These are phyloP conservation scores for Colletotrichum gigasporum DNA, from an alignment of 2,329 filamentous ascomycete species.

Conservation along the genomic window DNA sequence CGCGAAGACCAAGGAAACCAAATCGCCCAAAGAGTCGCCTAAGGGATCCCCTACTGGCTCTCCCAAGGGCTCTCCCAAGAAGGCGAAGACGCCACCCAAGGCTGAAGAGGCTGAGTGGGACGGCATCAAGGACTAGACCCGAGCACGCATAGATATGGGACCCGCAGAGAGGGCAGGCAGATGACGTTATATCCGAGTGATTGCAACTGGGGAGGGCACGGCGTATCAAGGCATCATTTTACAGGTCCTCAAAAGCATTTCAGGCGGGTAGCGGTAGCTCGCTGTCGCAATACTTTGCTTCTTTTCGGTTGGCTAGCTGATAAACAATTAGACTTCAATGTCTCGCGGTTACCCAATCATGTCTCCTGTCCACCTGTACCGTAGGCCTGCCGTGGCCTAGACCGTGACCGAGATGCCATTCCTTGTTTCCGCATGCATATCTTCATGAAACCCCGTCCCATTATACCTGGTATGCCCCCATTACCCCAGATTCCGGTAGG, in stretches of 20 bases:
- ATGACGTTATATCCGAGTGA: neutral
- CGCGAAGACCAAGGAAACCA: conserved; percentile 7
- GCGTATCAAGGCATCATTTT: conserved; percentile 23
- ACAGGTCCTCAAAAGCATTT: conserved; percentile 15
- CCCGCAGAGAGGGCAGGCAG: neutral
- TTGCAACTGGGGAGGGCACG: conserved; percentile 10
- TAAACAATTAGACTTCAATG: neutral
- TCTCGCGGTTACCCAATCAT: neutral
- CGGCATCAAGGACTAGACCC: conserved; percentile 32
- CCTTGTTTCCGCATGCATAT: neutral
- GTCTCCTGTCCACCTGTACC: neutral
- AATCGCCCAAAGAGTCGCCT: conserved; percentile 10
- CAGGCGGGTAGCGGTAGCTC: neutral
- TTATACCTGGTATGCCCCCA: neutral
- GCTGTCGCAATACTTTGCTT: neutral
- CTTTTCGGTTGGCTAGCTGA: neutral
- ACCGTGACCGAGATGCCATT: neutral
- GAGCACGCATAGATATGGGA: neutral
- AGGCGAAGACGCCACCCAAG: conserved; percentile 19
- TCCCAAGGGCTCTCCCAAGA: conserved; percentile 10
- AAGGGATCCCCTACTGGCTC: conserved; percentile 17
- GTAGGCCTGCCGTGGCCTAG: neutral
- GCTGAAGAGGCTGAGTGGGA: conserved; percentile 33
- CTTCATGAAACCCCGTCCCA: neutral
- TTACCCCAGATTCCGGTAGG: neutral